A percentile compares a stretch with the other conserved stretches of the same genome.
Evolutionary conservation across 1,139 yeast species (phyloP).

Genomic region (Kluyveromyces sp.): DNA sequence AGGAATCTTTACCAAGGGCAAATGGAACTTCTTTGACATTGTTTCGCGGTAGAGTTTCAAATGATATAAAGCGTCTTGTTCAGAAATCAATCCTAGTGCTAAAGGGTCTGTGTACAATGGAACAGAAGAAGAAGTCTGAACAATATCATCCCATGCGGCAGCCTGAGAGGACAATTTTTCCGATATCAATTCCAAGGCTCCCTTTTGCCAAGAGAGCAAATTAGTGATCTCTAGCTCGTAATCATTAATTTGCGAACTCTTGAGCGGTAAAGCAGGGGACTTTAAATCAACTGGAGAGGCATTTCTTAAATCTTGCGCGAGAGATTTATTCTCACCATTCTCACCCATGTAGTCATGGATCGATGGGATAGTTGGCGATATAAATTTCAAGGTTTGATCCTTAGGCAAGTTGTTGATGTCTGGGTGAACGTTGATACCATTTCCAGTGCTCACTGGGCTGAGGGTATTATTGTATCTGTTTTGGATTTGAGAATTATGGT

Average conservation of each 20-base stretch:
- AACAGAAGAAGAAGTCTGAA: constrained; percentile 16
- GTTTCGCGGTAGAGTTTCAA: constrained; percentile 37
- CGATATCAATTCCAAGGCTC: constrained; percentile 18
- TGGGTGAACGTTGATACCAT: no score
- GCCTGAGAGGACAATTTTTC: constrained; percentile 18
- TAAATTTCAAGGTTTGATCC: not conserved
- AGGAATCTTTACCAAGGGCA: constrained; percentile 50
- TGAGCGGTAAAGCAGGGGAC: not conserved
- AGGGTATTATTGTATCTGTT: no score
- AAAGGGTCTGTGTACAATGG: constrained; percentile 37
- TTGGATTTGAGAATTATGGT: no score
- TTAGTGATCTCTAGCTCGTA: constrained; percentile 7
- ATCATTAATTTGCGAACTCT: not conserved
- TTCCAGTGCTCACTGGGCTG: not conserved
- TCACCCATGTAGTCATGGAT: not conserved
- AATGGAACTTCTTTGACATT: constrained; percentile 34
- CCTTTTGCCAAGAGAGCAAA: constrained; percentile 21
- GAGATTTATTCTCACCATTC: not conserved
- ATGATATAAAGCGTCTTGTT: constrained; percentile 44
- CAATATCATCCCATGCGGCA: constrained; percentile 20
- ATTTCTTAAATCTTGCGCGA: not conserved
- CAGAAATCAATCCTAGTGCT: constrained; percentile 38
- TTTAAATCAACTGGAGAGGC: not conserved
- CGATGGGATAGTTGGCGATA: not conserved
- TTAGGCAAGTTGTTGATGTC: not conserved